Conservation (phyloP, 108 stramenopile species). For the Cyclotella choctawhatcheeana region DNA sequence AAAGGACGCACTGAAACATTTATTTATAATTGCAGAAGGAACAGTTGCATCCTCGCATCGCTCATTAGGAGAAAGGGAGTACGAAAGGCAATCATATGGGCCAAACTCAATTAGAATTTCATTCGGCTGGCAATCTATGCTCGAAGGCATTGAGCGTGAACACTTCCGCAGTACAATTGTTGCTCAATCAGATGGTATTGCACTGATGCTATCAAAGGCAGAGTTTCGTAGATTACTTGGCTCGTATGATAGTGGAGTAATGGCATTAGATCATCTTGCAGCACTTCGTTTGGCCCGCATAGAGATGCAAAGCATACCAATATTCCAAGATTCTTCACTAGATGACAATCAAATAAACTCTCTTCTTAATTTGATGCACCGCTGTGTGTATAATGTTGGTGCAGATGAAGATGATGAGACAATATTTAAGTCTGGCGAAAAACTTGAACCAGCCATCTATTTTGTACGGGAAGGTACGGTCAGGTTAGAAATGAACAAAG, state of each 20-base stretch:
- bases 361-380: conserved; percentile 26
- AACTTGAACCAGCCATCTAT: conserved; percentile 17
- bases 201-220: conserved; percentile 27
- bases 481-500: conserved; percentile 25
- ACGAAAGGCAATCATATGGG: conserved; percentile 20
- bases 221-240: conserved; percentile 27
- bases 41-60: background rate
- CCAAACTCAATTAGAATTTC: background rate
- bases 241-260: background rate
- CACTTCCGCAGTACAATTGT: conserved; percentile 16
- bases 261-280: conserved; percentile 22
- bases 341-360: conserved; percentile 16
- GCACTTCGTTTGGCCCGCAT: conserved; percentile 13
- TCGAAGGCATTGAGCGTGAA: background rate
- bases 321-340: conserved; percentile 36
- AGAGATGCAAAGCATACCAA: conserved; percentile 41
- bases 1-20: conserved; percentile 4
- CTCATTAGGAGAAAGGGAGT: conserved; percentile 21
- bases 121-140: conserved; percentile 57
- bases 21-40: conserved; percentile 27
- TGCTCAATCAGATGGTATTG: conserved; percentile 37
- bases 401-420: no score
- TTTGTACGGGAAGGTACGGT: conserved; percentile 27
- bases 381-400: conserved; percentile 6
- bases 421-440: conserved; percentile 22